A percentile compares a stretch with the other conserved stretches of the same genome.
Conservation (phyloP, 1,284 basidiomycete species). For the Laetiporus sulphureus region DNA sequence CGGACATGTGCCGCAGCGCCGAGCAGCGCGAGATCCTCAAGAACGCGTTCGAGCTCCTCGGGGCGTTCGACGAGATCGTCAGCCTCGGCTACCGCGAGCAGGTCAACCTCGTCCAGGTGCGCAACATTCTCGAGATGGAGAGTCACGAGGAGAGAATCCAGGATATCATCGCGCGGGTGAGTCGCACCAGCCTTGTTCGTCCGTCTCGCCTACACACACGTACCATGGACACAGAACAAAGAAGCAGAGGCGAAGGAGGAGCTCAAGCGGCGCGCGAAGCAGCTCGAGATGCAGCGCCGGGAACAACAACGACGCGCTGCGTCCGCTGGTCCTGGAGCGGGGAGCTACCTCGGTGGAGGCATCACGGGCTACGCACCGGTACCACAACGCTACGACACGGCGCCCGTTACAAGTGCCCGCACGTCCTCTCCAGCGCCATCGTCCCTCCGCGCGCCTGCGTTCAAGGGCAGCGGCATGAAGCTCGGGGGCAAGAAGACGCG, state of each 20-base stretch:
- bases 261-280: conserved; percentile 95
- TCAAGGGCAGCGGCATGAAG: conserved; percentile 97
- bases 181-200: conserved; percentile 19
- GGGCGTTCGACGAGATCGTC: conserved; percentile 97
- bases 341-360: conserved; percentile 58
- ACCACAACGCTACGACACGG: conserved; percentile 59
- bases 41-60: conserved; percentile 92
- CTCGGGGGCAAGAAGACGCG: conserved; percentile 91
- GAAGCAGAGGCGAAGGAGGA: conserved; percentile 99
- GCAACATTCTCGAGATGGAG: conserved; percentile 95
- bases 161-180: conserved; percentile 92
- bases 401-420: conserved; percentile 39
- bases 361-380: conserved; percentile 63
- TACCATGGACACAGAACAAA: conserved; percentile 69
- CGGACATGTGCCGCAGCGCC: conserved; percentile 83
- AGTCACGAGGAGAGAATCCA: conserved; percentile 99
- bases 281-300: conserved; percentile 95
- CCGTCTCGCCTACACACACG: too few species aligned
- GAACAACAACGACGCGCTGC: conserved; percentile 79
- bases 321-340: conserved; percentile 35
- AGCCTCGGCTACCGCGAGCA: conserved; percentile 93
- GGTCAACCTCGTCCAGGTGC: conserved; percentile 87
- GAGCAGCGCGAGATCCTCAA: conserved; percentile 89
- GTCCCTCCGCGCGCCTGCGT: conserved; percentile 60
- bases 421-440: conserved; percentile 46